Conservation (phyloP, 1,139 yeast species). For the Wickerhamomyces sp. region DNA sequence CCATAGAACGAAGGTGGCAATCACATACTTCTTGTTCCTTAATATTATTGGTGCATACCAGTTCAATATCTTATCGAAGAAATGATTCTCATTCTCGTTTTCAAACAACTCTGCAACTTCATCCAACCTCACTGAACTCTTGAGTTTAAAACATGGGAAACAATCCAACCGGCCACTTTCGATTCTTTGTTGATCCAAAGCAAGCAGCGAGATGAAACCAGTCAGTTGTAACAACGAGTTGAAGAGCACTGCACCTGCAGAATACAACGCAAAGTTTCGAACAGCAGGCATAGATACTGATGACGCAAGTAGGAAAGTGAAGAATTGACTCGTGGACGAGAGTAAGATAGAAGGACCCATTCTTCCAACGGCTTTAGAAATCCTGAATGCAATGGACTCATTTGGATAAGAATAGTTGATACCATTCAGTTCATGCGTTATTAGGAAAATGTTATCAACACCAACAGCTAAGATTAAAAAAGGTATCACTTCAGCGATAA, state of each 20-base stretch:
- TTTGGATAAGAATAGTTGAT: slow-evolving; percentile 42
- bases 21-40: slow-evolving; percentile 40
- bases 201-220: slow-evolving; percentile 66
- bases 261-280: slow-evolving; percentile 82
- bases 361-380: slow-evolving; percentile 58
- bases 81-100: slow-evolving; percentile 17
- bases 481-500: slow-evolving; percentile 97
- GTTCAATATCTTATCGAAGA: slow-evolving; percentile 36
- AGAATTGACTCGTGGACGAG: slow-evolving; percentile 70
- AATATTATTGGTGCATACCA: slow-evolving; percentile 58
- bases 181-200: slow-evolving; percentile 60
- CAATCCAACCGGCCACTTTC: slow-evolving; percentile 58
- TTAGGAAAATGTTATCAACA: slow-evolving; percentile 84
- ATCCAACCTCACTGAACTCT: slow-evolving; percentile 16
- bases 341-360: slow-evolving; percentile 86
- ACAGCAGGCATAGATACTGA: slow-evolving; percentile 94
- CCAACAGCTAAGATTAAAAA: slow-evolving; percentile 90
- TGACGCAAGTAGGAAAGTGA: slow-evolving; percentile 76
- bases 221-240: slow-evolving; percentile 80
- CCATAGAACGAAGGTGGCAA: slow-evolving; percentile 54
- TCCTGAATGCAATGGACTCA: slow-evolving; percentile 45
- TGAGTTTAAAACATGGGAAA: slow-evolving; percentile 42
- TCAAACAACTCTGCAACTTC: slow-evolving; percentile 21
- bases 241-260: slow-evolving; percentile 78
- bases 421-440: slow-evolving; percentile 70